Evolutionary conservation across 495 filamentous ascomycete genomes (phyloP).

Genomic region (Lasiosphaeriaceae sp.): DNA sequence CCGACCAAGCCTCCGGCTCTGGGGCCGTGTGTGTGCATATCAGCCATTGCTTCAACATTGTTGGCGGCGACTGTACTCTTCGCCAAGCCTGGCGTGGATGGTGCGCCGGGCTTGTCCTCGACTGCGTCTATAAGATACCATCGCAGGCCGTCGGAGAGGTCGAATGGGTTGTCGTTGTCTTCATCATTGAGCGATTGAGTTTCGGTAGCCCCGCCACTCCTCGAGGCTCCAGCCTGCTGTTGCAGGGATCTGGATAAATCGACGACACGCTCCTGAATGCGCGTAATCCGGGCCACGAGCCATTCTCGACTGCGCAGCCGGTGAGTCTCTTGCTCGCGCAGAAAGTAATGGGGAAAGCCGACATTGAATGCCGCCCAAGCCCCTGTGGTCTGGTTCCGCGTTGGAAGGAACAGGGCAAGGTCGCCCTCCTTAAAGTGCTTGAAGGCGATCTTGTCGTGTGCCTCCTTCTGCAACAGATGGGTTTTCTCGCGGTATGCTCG

Average conservation of each 20-base stretch:
- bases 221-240: conserved; percentile 13
- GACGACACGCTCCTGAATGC: conserved; percentile 89
- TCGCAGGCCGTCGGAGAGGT: conserved; percentile 87
- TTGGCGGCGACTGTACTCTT: conserved; percentile 90
- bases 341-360: conserved; percentile 92
- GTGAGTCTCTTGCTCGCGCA: conserved; percentile 87
- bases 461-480: conserved; percentile 76
- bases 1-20: conserved; percentile 46
- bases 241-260: conserved; percentile 73
- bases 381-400: conserved; percentile 84
- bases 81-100: conserved; percentile 79
- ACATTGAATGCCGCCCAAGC: conserved; percentile 99
- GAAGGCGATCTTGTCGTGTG: conserved; percentile 95
- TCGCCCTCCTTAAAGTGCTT: conserved; percentile 95
- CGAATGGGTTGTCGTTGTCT: conserved; percentile 96
- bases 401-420: conserved; percentile 91
- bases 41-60: conserved; percentile 71
- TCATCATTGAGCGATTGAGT: conserved; percentile 45
- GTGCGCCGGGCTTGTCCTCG: conserved; percentile 94
- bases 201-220: conserved; percentile 22
- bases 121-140: conserved; percentile 94
- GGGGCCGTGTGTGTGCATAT: conserved; percentile 48
- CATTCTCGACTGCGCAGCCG: conserved; percentile 80
- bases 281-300: conserved; percentile 89
- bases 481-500: conserved; percentile 83